Evolutionary conservation across 2,329 filamentous ascomycete genomes (phyloP).

Genomic region (Trichoderma sp.): DNA sequence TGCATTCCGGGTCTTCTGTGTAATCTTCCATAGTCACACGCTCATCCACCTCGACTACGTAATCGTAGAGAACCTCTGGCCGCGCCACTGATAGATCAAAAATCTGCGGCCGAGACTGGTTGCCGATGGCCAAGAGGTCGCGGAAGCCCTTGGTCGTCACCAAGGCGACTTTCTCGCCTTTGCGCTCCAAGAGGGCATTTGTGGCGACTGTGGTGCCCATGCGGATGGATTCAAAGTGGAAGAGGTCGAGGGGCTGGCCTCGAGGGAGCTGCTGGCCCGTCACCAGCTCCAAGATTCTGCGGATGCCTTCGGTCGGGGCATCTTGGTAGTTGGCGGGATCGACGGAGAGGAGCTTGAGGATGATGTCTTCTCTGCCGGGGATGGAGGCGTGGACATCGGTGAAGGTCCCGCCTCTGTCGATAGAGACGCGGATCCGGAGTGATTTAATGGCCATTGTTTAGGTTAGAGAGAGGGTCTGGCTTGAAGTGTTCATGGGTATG

Average conservation of each 20-base stretch:
- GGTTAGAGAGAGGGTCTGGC: not conserved
- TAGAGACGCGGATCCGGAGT: conserved; percentile 37
- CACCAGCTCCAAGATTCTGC: conserved; percentile 45
- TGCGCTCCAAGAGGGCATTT: conserved; percentile 73
- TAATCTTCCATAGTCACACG: conserved; percentile 74
- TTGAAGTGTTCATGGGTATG: not conserved
- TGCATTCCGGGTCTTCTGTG: conserved; percentile 63
- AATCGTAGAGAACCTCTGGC: conserved; percentile 68
- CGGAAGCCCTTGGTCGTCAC: conserved; percentile 73
- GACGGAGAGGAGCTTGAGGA: conserved; percentile 73
- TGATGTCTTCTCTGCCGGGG: conserved; percentile 64
- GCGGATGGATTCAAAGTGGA: conserved; percentile 63
- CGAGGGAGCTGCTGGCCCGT: conserved; percentile 38
- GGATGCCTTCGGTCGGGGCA: conserved; percentile 72
- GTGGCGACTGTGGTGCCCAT: conserved; percentile 83
- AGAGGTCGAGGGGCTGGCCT: conserved; percentile 39
- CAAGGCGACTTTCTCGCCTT: conserved; percentile 70
- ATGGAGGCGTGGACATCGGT: conserved; percentile 70
- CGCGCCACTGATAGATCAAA: conserved; percentile 72
- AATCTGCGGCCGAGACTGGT: conserved; percentile 71
- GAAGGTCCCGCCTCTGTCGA: conserved; percentile 56
- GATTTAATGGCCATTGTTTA: conserved; percentile 31
- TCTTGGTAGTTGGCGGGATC: conserved; percentile 73
- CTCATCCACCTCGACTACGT: conserved; percentile 73
- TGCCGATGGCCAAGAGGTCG: conserved; percentile 71